phyloP scores from a whole-genome alignment of 116 monocot species.

The Iris pallida region DNA sequence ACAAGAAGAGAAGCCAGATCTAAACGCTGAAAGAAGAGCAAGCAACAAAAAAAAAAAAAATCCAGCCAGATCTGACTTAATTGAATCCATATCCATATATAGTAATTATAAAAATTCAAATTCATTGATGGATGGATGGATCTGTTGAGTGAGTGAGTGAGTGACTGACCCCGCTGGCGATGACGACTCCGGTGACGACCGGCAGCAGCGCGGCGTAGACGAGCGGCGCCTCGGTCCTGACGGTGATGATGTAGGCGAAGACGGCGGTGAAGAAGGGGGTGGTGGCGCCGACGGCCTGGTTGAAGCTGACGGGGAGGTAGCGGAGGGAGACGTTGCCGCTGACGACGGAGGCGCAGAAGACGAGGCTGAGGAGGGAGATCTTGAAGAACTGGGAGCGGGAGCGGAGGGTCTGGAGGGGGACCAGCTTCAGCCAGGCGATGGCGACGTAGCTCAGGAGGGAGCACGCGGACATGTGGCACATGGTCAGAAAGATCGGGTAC shows the following conservation, averaged over 20 bases:
- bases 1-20: too few species aligned
- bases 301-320: constrained; percentile 44
- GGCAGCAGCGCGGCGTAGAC: constrained; percentile 33
- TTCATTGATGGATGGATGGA: too few species aligned
- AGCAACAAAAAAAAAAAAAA: too few species aligned
- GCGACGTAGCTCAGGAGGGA: constrained; percentile 47
- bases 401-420: constrained; percentile 33
- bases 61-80: too few species aligned
- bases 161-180: constrained; percentile 32
- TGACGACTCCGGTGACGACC: constrained; percentile 40
- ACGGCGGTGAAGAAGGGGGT: constrained; percentile 49
- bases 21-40: too few species aligned
- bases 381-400: constrained; percentile 36
- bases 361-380: constrained; percentile 36
- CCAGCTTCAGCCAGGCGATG: constrained; percentile 35
- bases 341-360: constrained; percentile 51
- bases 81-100: too few species aligned
- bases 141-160: too few species aligned
- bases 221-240: constrained; percentile 35
- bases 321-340: constrained; percentile 40
- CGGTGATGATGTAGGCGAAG: constrained; percentile 37
- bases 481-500: constrained; percentile 56
- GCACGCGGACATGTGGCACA: constrained; percentile 62
- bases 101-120: too few species aligned
- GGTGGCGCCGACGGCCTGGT: constrained; percentile 50